phyloP scores from a whole-genome alignment of 192 early-diverging fungal species.

The Kappamyces sp. region DNA sequence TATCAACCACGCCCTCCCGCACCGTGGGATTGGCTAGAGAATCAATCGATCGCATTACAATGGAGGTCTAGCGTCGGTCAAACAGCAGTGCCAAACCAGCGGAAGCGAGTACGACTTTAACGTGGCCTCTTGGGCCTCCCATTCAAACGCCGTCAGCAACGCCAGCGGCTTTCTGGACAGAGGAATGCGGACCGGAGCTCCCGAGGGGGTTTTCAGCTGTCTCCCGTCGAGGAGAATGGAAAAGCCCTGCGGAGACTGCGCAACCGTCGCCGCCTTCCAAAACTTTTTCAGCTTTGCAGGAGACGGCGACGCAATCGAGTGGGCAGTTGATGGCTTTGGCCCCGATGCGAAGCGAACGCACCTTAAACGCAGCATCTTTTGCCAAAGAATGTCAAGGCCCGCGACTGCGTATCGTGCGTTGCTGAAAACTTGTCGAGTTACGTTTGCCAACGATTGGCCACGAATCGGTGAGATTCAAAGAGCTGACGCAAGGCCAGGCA shows the following conservation, averaged over 20 bases:
- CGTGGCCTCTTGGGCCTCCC: slow-evolving; percentile 79
- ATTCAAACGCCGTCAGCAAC: slow-evolving; percentile 82
- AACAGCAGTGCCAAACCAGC: slow-evolving; percentile 47
- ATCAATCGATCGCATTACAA: slow-evolving; percentile 81
- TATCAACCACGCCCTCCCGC: slow-evolving; percentile 64
- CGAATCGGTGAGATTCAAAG: background rate
- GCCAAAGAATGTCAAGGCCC: slow-evolving; percentile 2
- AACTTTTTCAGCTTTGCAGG: slow-evolving; percentile 10
- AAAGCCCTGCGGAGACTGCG: slow-evolving; percentile 25
- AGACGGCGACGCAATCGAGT: slow-evolving; percentile 10
- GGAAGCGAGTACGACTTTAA: slow-evolving; percentile 82
- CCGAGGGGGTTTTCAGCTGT: slow-evolving; percentile 74
- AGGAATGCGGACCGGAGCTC: slow-evolving; percentile 58
- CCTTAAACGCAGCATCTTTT: background rate
- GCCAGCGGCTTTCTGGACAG: slow-evolving; percentile 58
- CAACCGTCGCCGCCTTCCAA: slow-evolving; percentile 8
- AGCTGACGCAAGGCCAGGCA: background rate
- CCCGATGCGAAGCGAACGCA: background rate
- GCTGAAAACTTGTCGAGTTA: background rate
- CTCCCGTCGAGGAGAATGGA: slow-evolving; percentile 71
- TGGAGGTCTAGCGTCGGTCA: slow-evolving; percentile 59
- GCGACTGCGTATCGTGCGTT: background rate
- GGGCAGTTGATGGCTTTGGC: slow-evolving; percentile 1
- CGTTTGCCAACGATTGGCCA: slow-evolving; percentile 7
- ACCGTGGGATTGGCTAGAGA: slow-evolving; percentile 51